Conservation (phyloP, 306 rosid genomes). For the Potentilla sterilis region DNA sequence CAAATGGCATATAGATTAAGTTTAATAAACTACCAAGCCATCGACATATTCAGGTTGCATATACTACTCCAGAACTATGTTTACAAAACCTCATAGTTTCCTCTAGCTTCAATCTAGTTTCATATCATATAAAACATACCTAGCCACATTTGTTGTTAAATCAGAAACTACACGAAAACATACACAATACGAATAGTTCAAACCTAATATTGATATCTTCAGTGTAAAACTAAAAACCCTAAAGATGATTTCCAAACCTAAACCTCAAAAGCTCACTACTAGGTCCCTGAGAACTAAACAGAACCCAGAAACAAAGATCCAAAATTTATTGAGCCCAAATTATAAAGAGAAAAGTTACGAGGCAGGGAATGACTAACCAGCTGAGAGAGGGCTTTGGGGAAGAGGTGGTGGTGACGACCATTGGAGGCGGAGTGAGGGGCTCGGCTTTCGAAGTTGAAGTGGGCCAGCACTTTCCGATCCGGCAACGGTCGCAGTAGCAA, state of each 20-base stretch:
- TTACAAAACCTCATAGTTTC: background rate
- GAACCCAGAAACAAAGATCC: constrained; percentile 18
- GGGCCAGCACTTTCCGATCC: constrained; percentile 84
- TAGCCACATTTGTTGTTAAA: background rate
- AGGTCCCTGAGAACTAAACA: background rate
- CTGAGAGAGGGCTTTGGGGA: constrained; percentile 91
- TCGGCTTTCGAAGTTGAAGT: constrained; percentile 70
- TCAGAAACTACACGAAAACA: background rate
- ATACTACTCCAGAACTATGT: background rate
- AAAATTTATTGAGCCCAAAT: no score
- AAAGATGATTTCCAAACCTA: background rate
- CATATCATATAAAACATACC: background rate
- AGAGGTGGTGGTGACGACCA: constrained; percentile 84
- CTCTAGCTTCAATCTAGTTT: background rate
- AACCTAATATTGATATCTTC: background rate
- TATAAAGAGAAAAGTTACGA: background rate
- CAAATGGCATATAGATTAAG: background rate
- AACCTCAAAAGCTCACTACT: background rate
- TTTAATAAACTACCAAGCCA: background rate
- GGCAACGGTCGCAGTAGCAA: constrained; percentile 83
- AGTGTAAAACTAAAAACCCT: background rate
- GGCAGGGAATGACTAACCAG: constrained; percentile 45
- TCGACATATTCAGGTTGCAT: background rate
- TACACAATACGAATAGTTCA: background rate
- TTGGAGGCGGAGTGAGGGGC: constrained; percentile 46